Conservation (phyloP, 495 filamentous ascomycete genomes). For the Podospora conica region DNA sequence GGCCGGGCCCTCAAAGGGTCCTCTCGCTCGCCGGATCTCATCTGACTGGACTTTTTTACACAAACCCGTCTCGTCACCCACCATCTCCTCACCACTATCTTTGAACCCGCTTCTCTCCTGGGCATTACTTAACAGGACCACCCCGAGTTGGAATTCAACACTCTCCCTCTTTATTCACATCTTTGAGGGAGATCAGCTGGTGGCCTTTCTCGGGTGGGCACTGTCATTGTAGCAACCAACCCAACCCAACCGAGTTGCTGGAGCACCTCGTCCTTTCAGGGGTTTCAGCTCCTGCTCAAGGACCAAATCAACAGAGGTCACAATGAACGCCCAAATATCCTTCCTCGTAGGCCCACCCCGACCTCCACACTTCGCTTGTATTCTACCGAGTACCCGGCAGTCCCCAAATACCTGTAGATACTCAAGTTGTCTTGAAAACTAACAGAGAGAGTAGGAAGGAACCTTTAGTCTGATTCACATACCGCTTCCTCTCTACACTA, state of each 20-base stretch:
- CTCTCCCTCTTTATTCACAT: neutral
- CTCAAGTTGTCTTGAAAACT: neutral
- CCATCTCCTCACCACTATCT: neutral
- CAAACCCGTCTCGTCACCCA: neutral
- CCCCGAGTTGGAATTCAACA: neutral
- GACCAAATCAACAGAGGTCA: slow-evolving; percentile 7
- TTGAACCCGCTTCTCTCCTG: neutral
- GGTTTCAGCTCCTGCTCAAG: neutral
- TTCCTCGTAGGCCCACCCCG: slow-evolving; percentile 43
- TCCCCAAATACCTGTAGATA: neutral
- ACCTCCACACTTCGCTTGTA: neutral
- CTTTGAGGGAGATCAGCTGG: neutral
- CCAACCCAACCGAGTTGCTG: neutral
- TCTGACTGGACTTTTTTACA: neutral
- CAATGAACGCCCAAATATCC: slow-evolving; percentile 51
- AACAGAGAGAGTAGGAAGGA: slow-evolving; percentile 58
- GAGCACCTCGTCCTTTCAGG: neutral
- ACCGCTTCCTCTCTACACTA: slow-evolving; percentile 71
- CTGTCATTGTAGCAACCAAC: neutral
- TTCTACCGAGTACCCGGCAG: neutral
- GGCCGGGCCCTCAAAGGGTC: neutral
- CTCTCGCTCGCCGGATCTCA: neutral
- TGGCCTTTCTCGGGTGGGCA: neutral
- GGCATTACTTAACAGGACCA: neutral
- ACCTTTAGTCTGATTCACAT: slow-evolving; percentile 86